Base-by-base conservation (phyloP, 2,329 filamentous ascomycete species). In the Mollisiaceae sp. region DNA sequence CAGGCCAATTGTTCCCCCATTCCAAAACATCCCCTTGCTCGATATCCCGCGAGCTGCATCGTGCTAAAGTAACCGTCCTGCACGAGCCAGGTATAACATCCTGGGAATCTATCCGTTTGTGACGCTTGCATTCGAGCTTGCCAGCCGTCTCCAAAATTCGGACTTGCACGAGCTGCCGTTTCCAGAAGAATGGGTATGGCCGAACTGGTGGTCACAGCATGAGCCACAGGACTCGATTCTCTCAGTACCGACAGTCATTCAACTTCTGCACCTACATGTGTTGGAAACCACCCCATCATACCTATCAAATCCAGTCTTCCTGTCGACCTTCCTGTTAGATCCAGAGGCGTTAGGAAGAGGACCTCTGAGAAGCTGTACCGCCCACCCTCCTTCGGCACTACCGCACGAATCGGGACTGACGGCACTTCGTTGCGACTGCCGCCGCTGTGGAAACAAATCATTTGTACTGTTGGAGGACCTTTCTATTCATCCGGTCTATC, bases 161-260 rank as follows among this genome's bases (percentile, higher is more conserved):
- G 59, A 57, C 67, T 70, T 68, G 68, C 69, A 71, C 67, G 67
- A 74, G 69, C 68, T 72, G 69, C 72, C 68, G 65, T 68, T 74
- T 73, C 73, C 71, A 76, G 72, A 73, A 72, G 70, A 70, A 72
- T 74, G 71, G 73, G 67, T 69, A 71, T 71, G 66, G 66, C 63
- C 68, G 67, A 70, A 69, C 64, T 69, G 65, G 60, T 71, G 69
- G 71, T 69, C 70, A 71, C 67, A 65, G 72, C 73, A 72, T 74
- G 72, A 75, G 73, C 72, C 72, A 75, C 71, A 72, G 60, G 47
- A 70, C n/a, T 68, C 65, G 56, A 65, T 58, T 64, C 62, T 66
- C 50, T 59, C 73, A 72, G 61, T 70, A 66, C 69, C 69, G 64
- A 71, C 70, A 65, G 64, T 43, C 66, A 58, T 63, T 66, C 45